Conservation (phyloP, 1,139 yeast genomes). For the Geotrichum citri-aurantii region DNA sequence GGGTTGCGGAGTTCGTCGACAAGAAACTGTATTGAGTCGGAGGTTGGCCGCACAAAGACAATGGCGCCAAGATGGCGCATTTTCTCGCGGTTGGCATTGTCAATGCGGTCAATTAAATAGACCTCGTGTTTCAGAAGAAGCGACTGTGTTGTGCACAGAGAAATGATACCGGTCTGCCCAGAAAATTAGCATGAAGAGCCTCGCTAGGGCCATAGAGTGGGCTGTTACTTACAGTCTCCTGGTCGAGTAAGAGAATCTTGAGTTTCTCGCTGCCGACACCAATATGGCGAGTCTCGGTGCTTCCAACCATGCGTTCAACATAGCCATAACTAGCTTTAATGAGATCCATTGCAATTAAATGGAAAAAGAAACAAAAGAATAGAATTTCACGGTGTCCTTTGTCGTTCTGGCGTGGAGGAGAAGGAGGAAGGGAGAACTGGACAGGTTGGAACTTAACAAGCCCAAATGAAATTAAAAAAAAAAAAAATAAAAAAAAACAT, state of each 20-base stretch:
- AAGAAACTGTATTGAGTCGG: constrained; percentile 54
- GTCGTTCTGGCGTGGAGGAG: background rate
- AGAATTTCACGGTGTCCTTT: background rate
- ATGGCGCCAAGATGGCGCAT: constrained; percentile 82
- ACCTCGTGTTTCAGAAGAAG: constrained; percentile 75
- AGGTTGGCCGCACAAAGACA: constrained; percentile 70
- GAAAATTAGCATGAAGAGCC: background rate
- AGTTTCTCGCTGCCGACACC: constrained; percentile 44
- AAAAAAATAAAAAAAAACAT: background rate
- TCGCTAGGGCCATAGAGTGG: background rate
- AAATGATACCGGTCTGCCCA: constrained; percentile 58
- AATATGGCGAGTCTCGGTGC: constrained; percentile 24
- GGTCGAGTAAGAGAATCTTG: constrained; percentile 72
- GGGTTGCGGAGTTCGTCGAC: constrained; percentile 68
- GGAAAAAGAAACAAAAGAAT: background rate
- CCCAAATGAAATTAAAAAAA: background rate
- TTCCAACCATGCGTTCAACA: constrained; percentile 42
- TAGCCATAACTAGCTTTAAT: constrained; percentile 48
- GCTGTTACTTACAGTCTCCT: constrained; percentile 47
- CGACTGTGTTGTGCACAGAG: constrained; percentile 84
- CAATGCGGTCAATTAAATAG: constrained; percentile 67
- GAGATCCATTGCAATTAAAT: constrained; percentile 43
- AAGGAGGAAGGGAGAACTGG: background rate
- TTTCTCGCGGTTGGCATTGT: constrained; percentile 59
- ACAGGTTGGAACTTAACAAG: background rate